A percentile compares a stretch with the other conserved stretches of the same genome.
Evolutionary conservation across 208 protist genomes (phyloP).

Genomic region (Paratrypanosoma confusum): DNA sequence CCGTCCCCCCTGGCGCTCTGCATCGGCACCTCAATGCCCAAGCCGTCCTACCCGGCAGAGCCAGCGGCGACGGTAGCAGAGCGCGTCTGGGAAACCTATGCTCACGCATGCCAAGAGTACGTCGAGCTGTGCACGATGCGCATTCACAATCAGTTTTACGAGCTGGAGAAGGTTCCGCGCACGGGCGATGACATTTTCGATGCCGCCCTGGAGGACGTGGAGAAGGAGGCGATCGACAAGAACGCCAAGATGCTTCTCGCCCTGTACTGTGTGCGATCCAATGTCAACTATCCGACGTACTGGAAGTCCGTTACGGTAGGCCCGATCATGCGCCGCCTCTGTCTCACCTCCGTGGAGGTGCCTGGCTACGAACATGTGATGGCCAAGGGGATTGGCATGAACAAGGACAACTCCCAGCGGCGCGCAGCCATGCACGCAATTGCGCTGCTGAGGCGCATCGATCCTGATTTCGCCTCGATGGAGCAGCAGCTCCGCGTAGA

Average conservation of each 20-base stretch:
- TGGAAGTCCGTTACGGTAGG: conserved; percentile 43
- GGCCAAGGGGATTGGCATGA: conserved; percentile 52
- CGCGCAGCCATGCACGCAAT: conserved; percentile 74
- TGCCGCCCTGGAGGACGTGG: conserved; percentile 41
- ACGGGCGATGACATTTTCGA: conserved; percentile 54
- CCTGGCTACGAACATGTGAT: conserved; percentile 50
- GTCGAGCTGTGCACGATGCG: conserved; percentile 27
- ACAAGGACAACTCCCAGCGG: conserved; percentile 34
- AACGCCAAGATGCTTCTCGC: conserved; percentile 32
- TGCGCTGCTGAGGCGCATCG: conserved; percentile 53
- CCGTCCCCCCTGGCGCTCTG: conserved; percentile 12
- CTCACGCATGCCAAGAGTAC: conserved; percentile 47
- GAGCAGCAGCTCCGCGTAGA: conserved; percentile 3
- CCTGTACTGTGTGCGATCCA: conserved; percentile 26
- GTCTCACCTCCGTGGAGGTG: conserved; percentile 33
- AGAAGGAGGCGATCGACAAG: conserved; percentile 18
- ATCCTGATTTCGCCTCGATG: conserved; percentile 38
- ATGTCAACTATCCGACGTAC: conserved; percentile 11
- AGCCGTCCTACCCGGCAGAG: conserved; percentile 9
- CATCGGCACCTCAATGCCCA: conserved; percentile 7
- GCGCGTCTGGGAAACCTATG: conserved; percentile 47
- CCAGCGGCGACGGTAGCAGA: conserved; percentile 5
- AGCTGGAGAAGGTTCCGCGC: conserved; percentile 44
- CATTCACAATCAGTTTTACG: conserved; percentile 43
- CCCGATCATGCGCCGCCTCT: conserved; percentile 33